phyloP scores from a whole-genome alignment of 2,329 filamentous ascomycete genomes.

The Verticillium dahliae region DNA sequence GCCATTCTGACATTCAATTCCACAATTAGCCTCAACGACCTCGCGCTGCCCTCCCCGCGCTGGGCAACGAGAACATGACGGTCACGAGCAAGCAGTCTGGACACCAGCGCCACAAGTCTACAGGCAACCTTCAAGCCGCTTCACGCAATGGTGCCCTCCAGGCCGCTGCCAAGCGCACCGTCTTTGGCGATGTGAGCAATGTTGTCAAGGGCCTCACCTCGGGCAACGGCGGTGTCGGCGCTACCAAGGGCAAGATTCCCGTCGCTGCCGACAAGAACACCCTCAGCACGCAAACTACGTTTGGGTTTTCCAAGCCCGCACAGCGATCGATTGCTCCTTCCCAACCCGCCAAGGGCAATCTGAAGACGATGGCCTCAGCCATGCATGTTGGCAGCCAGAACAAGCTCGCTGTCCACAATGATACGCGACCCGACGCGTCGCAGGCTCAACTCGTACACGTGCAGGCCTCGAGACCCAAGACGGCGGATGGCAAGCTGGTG shows the following conservation, averaged over 20 bases:
- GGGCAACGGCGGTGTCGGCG: conserved; percentile 13
- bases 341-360: conserved; percentile 5
- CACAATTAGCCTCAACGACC: conserved; percentile 29
- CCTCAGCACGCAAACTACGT: conserved; percentile 16
- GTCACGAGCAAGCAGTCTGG: conserved; percentile 48
- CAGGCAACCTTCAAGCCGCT: conserved; percentile 49
- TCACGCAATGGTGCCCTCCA: conserved; percentile 51
- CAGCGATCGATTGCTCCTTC: conserved; percentile 10
- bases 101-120: conserved; percentile 80
- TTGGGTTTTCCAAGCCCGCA: conserved; percentile 13
- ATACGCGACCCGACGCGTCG: conserved; percentile 4
- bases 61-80: conserved; percentile 63
- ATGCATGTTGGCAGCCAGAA: conserved; percentile 1
- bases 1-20: neutral
- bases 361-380: neutral
- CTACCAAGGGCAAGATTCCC: conserved; percentile 26
- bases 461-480: neutral
- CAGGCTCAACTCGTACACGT: neutral
- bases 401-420: conserved; percentile 6
- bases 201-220: conserved; percentile 32
- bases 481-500: conserved; percentile 3
- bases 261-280: conserved; percentile 22
- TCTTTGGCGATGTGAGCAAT: conserved; percentile 80
- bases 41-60: conserved; percentile 46
- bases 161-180: conserved; percentile 65